Base-by-base conservation (phyloP, 805 yeast species). In the Lipomyces orientalis region DNA sequence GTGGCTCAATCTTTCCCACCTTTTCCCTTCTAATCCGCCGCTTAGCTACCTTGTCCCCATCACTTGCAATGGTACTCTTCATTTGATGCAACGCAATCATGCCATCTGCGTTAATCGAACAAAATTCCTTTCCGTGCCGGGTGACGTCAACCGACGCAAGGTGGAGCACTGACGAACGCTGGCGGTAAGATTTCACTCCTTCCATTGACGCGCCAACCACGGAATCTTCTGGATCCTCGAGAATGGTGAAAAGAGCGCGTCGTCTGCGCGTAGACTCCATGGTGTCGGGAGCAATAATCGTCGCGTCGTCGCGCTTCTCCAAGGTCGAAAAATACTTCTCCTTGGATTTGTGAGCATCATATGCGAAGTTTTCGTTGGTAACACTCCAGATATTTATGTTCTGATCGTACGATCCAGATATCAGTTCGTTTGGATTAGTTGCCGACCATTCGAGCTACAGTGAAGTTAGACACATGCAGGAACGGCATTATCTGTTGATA, bases 381-480 rank as follows among this genome's bases (percentile, higher is more conserved):
- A 86, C 78, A 75, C 86, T 86, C 93, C 93, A 89, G 66, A 86
- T 87, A 10, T 88, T 81, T n/a, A 90, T 83, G 63, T 82, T 84
- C 3, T 93, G 93, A 73, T 89, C 92, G 59, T 81, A 78, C 1
- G 89, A 85, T 7, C 90, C 87, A 0, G 89, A 81, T 73, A 86
- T 85, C 37, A 89, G 69, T 74, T 86, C 86, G 29, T 80, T 77
- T 16, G 67, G 62, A 54, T 77, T 71, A 34, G 79, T 78, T 62
- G 81, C 80, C 2, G 82, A 63, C 70, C 70, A 67, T 34, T 62
- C 65, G 22, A 66, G 54, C 37, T 60, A 19, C 34, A 31, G 19
- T 4, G 34, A 52, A 5, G 34, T 34, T 29, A 60, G 46, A 10
- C 10, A 60, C 12, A 37, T 5, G 10, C 22, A 0, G 7, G 7